Evolutionary conservation across 2,329 filamentous ascomycete species (phyloP), one percentile per base, ranked within the genome.

Genomic region (Sclerotinia nivalis): DNA sequence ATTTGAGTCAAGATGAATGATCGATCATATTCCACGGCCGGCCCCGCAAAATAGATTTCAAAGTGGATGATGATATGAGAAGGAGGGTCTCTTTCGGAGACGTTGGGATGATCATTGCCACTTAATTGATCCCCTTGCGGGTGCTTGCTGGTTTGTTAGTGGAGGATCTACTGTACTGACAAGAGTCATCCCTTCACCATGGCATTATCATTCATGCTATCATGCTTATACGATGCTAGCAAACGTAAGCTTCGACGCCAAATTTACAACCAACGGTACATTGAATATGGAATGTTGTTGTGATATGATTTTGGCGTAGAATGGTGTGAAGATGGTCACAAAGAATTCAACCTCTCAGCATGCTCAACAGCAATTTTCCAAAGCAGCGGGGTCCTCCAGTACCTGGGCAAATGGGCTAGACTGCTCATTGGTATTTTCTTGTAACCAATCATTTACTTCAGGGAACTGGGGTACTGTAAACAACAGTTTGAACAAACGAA

Each of bases 171-270:
- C 47, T 34, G 13, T 25, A 40, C 31, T 20, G 31, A 40, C 60
- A 50, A 34, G 28, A 25, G n/a, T 64, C 22, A 52, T 65, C 47
- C 61, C 45, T 52, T 28, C 47, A 50, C 31, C 20, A 15, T n/a
- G n/a, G 28, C 60, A 52, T 40, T 52, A 65, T 52, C 34, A 65
- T 65, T 52, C 47, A 65, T 65, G 61, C 47, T 65, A 52, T 52
- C 25, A 28, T 25, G n/a, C 47, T 20, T 25, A n/a, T 64, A 13
- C 15, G 34, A 40, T 28, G 31, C 47, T 13, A 52, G 25, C 22
- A 52, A 47, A 28, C 9, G 22, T 65, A n/a, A 28, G 15, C 47
- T 43, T 65, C 34, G 34, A 34, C 47, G 61, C 40, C 47, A 52
- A 52, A 20, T 4, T 12, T 52, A 50, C 61, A 64, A 22, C 47